Evolutionary conservation across 2,329 filamentous ascomycete species (phyloP).

Genomic region (Hypoxylon sp.): DNA sequence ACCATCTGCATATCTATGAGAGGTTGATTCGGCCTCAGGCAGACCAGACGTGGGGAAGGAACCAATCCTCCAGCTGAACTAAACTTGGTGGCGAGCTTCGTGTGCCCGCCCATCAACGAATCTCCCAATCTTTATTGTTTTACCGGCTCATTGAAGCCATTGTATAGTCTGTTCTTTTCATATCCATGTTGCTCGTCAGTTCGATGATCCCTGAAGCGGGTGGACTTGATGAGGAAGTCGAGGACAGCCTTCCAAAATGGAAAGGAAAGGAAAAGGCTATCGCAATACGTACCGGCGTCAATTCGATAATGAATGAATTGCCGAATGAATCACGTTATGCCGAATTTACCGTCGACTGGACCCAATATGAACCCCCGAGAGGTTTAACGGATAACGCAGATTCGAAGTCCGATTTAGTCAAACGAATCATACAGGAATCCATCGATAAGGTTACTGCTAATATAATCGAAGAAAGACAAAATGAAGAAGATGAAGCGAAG

Average conservation of each 20-base stretch:
- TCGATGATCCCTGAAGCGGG: constrained; percentile 30
- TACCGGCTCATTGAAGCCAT: not conserved
- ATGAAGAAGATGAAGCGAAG: constrained; percentile 43
- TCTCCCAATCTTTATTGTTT: constrained; percentile 4
- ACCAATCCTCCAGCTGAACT: constrained; percentile 26
- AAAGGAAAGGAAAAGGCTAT: constrained; percentile 41
- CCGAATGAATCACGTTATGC: too few species aligned
- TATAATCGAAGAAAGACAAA: constrained; percentile 46
- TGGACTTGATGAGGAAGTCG: constrained; percentile 22
- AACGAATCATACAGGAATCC: constrained; percentile 54
- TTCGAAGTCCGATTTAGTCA: constrained; percentile 52
- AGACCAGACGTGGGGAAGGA: constrained; percentile 29
- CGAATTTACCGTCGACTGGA: constrained; percentile 53
- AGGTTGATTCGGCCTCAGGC: too few species aligned
- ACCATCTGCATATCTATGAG: constrained; percentile 17
- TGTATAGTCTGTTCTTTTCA: constrained; percentile 8
- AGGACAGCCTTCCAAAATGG: constrained; percentile 20
- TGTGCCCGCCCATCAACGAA: constrained; percentile 2
- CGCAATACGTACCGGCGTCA: not conserved
- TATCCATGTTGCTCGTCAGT: constrained; percentile 21
- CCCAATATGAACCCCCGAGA: constrained; percentile 56
- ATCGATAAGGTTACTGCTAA: constrained; percentile 55
- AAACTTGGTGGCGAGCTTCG: constrained; percentile 10
- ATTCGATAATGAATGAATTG: constrained; percentile 12
- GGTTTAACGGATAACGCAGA: constrained; percentile 52